Evolutionary conservation across 192 early-diverging fungal species (phyloP), one percentile per base, ranked within the genome.

Genomic region (Coemansia sp.): DNA sequence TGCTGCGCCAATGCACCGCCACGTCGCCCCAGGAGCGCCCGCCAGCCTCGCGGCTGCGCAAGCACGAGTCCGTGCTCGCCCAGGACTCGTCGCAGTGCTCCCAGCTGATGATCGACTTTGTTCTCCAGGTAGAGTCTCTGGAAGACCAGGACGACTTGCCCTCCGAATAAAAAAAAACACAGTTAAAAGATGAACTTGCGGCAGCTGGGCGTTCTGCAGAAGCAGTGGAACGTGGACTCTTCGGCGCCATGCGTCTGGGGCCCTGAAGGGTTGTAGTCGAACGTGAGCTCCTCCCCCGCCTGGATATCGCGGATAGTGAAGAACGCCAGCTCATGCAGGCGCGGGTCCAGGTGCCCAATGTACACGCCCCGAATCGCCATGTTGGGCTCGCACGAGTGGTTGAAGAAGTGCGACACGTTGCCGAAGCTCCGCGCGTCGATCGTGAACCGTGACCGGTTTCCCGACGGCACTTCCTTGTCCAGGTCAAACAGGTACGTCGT

Each of bases 371-470:
- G 56, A 44, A 71, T 71, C 18, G 30, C 63, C 63, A 92, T 90
- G 51, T 99, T 99, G 6, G 97, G 94, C 18, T 84, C 81, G 71
- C 97, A 99, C 41, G 89, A 91, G 72, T 99, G 97, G 75, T 99
- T 99, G 72, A 99, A 93, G 64, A 99, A 99, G 21, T 94, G 84
- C 11, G 94, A 90, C 14, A 93, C 79, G 60, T 93, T 93, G n/a
- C 97, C 97, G 42, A 87, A 90, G 39, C 82, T 77, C 6, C 85
- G 87, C 4, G 97, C 97, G 57, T 99, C 97, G 45, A 99, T 90
- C 45, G 92, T 89, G 16, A 93, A 78, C 45, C 81, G 84, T 87
- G 93, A 87, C 58, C 93, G 91, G 41, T 92, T 89, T 63, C 92
- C 93, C 50, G 89, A 84, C 53, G 88, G 81, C 5, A 85, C 69